Evolutionary conservation across 2,329 filamentous ascomycete species (phyloP).

Genomic region (Sclerotinia glacialis): DNA sequence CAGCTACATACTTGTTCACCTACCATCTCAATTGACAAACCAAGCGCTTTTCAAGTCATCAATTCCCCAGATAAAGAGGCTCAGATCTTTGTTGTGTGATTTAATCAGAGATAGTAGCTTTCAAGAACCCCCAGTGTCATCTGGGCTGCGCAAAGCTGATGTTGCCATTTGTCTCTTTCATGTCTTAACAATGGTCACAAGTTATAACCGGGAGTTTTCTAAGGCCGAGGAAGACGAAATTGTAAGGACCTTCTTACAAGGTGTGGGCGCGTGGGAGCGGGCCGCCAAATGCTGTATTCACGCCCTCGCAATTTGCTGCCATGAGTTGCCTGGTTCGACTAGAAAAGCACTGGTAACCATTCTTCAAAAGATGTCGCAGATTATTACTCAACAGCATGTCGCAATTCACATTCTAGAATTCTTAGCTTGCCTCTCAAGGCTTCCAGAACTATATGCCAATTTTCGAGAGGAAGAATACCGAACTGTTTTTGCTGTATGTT

Average conservation of each 20-base stretch:
- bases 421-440: constrained; percentile 79
- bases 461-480: constrained; percentile 90
- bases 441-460: constrained; percentile 82
- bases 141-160: constrained; percentile 80
- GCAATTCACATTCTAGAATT: constrained; percentile 96
- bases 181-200: constrained; percentile 79
- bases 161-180: constrained; percentile 88
- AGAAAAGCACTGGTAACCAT: constrained; percentile 83
- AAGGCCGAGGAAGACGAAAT: constrained; percentile 87
- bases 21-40: constrained; percentile 86
- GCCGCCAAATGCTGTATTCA: constrained; percentile 93
- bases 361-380: constrained; percentile 89
- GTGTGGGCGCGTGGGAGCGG: constrained; percentile 78
- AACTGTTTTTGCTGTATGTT: constrained; percentile 91
- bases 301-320: constrained; percentile 89
- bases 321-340: constrained; percentile 84
- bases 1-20: constrained; percentile 81
- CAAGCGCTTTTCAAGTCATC: constrained; percentile 77
- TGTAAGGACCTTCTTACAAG: constrained; percentile 79
- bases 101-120: constrained; percentile 76
- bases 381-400: constrained; percentile 89
- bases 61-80: constrained; percentile 69
- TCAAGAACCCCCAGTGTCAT: constrained; percentile 75
- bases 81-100: constrained; percentile 76
- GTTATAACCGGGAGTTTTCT: constrained; percentile 82